Conservation (phyloP, 2,329 filamentous ascomycete species). For the Xylariaceae sp. region DNA sequence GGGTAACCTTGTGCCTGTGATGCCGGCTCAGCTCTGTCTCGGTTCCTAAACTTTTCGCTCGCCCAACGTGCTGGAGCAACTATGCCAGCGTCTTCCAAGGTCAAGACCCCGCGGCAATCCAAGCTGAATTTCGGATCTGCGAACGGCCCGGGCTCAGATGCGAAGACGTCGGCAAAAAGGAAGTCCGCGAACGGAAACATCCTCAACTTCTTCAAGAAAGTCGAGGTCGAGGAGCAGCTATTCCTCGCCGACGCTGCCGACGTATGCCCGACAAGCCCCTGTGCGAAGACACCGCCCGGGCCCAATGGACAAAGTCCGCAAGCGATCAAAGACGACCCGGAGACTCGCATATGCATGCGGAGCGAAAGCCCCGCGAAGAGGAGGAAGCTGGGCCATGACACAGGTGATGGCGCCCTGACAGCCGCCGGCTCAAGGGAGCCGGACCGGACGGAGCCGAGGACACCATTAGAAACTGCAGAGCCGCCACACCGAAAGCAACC, state of each 20-base stretch:
- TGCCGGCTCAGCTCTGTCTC: background rate
- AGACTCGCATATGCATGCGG: too few relatives aligned
- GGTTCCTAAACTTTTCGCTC: background rate
- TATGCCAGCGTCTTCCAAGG: conserved; percentile 12
- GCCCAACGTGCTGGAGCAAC: conserved; percentile 1
- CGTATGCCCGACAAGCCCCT: too few relatives aligned
- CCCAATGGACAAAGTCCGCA: too few relatives aligned
- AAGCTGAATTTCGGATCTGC: conserved; percentile 23
- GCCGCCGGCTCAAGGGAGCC: too few relatives aligned
- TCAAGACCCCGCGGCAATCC: conserved; percentile 18
- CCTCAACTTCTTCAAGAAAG: conserved; percentile 67
- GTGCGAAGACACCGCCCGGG: too few relatives aligned
- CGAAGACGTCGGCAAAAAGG: conserved; percentile 22
- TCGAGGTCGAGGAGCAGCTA: conserved; percentile 51
- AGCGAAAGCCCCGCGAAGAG: conserved; percentile 29
- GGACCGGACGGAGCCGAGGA: too few relatives aligned
- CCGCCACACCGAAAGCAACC: conserved; percentile 6
- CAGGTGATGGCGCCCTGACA: too few relatives aligned
- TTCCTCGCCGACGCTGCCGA: conserved; percentile 41
- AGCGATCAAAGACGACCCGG: too few relatives aligned
- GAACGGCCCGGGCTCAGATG: conserved; percentile 9
- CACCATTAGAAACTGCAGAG: conserved; percentile 1
- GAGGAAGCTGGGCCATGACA: conserved; percentile 31
- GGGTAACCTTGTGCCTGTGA: too few relatives aligned
- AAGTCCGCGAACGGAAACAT: conserved; percentile 55